Base-by-base conservation (phyloP, 2,329 filamentous ascomycete genomes). In the Fusarium papillatum region DNA sequence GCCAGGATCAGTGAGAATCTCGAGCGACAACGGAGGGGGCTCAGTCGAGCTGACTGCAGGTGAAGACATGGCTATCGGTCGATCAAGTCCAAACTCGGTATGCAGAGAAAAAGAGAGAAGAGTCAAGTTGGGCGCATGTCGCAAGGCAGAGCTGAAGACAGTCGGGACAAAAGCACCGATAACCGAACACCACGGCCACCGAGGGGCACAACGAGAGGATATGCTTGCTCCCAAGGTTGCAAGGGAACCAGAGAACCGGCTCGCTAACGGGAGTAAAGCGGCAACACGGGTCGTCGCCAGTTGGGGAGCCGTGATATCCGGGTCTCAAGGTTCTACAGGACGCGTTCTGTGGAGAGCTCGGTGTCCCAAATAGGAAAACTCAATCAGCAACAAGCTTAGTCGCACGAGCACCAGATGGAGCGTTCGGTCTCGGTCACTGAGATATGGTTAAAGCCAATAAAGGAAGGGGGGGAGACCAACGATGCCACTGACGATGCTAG, bases 11-110 rank as follows among this genome's bases (percentile, higher is more conserved):
- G 86, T 86, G 53, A 92, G 83, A 57, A 88, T 80, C 73, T 89
- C 89, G 64, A 93, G 91, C 43, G 88, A 88, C 69, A 95, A 89
- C 14, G 91, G 88, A 9, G 92, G 92, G 46, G 92, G 85, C 74
- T 88, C 73, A 38, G 72, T 66, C 8, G 71, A 22, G 34, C 64
- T 63, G 43, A 67, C 66, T 22, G 55, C 36, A 22, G 61, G 31
- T 26, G 70, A 13, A 7, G 69, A 57, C 75, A 76, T 77, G 26
- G 59, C 29, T 41, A 19, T 64, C 22, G 38, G 14, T 48, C 14
- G 39, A 36, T 48, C 19, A 22, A 4, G 7, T 31, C 16, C 31
- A 29, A 60, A 34, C 19, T 50, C 8, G 31, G 29, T 48, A 14
- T 64, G 19, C 11, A 26, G 34, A 41, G 39, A 59, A 22, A 34